Evolutionary conservation across 495 filamentous ascomycete species (phyloP).

Genomic region (Tuber aestivum): DNA sequence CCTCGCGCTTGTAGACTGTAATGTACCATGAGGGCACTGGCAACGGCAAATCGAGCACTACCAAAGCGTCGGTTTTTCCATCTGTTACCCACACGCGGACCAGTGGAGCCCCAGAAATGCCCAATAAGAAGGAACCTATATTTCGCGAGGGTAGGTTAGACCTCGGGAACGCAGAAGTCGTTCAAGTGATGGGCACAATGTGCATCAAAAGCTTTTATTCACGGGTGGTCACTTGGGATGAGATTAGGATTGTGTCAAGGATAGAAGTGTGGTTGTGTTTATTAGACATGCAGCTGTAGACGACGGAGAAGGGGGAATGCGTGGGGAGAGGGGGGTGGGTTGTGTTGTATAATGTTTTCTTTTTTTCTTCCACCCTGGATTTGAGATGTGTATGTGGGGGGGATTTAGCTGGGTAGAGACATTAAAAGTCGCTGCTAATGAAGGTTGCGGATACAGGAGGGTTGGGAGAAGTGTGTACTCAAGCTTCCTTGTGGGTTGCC

Average conservation of each 20-base stretch:
- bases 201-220: not conserved
- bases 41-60: not conserved
- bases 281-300: not conserved
- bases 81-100: not conserved
- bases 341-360: not conserved
- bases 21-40: not conserved
- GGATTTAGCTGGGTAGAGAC: not conserved
- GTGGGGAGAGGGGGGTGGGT: not conserved
- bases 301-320: too few species aligned
- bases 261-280: not conserved
- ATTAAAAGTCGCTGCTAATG: not conserved
- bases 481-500: not conserved
- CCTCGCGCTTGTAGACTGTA: not conserved
- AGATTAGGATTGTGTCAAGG: too few species aligned
- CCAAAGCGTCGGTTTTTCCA: not conserved
- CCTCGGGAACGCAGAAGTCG: not conserved
- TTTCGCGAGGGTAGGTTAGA: not conserved
- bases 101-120: not conserved
- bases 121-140: not conserved
- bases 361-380: not conserved
- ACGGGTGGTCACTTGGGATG: not conserved
- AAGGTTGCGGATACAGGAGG: not conserved
- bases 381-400: too few species aligned
- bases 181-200: not conserved
- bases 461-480: not conserved